Evolutionary conservation across 371 early-diverging fungal genomes (phyloP).

Genomic region (Nematocida sp.): DNA sequence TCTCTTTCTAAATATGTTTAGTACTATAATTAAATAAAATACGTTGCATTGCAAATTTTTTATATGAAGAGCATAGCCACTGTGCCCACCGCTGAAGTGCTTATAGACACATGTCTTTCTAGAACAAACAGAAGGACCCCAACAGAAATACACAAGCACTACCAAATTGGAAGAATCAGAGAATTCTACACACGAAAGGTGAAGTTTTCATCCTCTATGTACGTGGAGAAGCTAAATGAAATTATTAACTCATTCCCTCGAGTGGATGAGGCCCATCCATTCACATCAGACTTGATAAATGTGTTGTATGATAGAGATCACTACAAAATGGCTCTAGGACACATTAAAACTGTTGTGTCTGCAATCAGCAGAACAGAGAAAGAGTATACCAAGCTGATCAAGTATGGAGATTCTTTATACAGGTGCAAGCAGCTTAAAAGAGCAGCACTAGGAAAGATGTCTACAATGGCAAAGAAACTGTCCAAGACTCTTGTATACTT

Average conservation of each 20-base stretch:
- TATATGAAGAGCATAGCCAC: slow-evolving; percentile 88
- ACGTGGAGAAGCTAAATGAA: slow-evolving; percentile 85
- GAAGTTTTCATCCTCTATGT: slow-evolving; percentile 87
- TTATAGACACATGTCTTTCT: slow-evolving; percentile 93
- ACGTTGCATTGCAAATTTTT: slow-evolving; percentile 27
- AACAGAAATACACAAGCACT: slow-evolving; percentile 90
- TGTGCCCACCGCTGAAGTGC: slow-evolving; percentile 85
- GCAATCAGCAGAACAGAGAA: slow-evolving; percentile 89
- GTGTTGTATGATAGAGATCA: slow-evolving; percentile 99
- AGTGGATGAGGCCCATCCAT: slow-evolving; percentile 98
- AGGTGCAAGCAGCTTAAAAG: slow-evolving; percentile 97
- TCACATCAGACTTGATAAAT: slow-evolving; percentile 99
- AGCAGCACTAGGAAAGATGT: slow-evolving; percentile 97
- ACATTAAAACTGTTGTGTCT: slow-evolving; percentile 91
- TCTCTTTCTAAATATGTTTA: not conserved
- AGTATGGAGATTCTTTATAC: slow-evolving; percentile 97
- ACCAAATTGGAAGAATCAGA: slow-evolving; percentile 89
- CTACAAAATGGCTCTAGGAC: slow-evolving; percentile 98
- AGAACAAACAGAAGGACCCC: slow-evolving; percentile 99
- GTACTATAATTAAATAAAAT: slow-evolving; percentile 20
- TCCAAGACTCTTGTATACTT: slow-evolving; percentile 92
- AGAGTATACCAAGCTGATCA: slow-evolving; percentile 91
- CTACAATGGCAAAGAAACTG: slow-evolving; percentile 96
- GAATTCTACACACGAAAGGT: slow-evolving; percentile 99
- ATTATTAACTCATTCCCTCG: slow-evolving; percentile 95